Base-by-base conservation (phyloP, 805 yeast species). In the Saccharomycopsis schoenii region DNA sequence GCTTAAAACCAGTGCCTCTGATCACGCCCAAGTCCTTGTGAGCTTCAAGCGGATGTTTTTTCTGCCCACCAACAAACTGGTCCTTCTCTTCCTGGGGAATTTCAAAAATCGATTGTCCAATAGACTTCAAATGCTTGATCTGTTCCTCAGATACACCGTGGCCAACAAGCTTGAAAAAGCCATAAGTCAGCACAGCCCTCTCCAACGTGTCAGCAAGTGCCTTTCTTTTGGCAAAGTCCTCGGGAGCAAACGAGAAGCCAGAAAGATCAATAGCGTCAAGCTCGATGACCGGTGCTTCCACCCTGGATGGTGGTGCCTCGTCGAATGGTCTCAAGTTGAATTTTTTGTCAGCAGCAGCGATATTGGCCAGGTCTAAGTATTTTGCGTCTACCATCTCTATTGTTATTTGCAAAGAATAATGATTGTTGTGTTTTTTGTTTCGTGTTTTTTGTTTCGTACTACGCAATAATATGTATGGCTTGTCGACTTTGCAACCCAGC, bases 1-100 rank as follows among this genome's bases (percentile, higher is more conserved):
- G 82, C 64, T 79, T 79, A 68, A 70, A 79, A 0, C 82, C 82
- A 41, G 70, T 69, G 4, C 80, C 81, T 19, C 80, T 68, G 64
- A 78, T 80, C 2, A 77, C 79, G 0, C 83, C 82, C 4, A 73
- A 64, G 1, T 71, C 67, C 34, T 65, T 60, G 1, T 61, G 51
- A 52, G 68, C 72, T 58, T 69, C 72, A 10, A 52, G 29, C 55
- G 70, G 73, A 0, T 69, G 61, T 43, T 66, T 71, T 69, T 65
- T 69, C 29, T 73, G 77, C 29, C 81, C 81, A 1, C 80, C 78
- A 10, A 75, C 63, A 61, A 71, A 74, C 41, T 73, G 60, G 41
- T 66, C 63, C 66, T 78, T 77, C 37, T 69, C 74, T 34, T 75
- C 78, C 24, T 73, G 74, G 2, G 80, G 75, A 5, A 75, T 66